Conservation (phyloP, 2,329 filamentous ascomycete species). For the Arthrobotrys sinensis region DNA sequence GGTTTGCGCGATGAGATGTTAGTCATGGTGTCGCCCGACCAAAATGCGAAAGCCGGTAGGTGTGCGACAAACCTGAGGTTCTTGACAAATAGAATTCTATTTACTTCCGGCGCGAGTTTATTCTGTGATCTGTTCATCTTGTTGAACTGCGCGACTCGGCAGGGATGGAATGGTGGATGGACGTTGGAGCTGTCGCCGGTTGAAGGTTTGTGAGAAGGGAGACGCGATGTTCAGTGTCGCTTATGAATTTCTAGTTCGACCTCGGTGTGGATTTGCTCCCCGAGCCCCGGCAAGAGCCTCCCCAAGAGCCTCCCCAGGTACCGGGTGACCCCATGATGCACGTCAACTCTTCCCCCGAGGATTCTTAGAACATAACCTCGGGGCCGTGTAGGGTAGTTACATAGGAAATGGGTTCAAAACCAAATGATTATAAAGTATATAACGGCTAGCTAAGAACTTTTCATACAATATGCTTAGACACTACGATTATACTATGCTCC, state of each 20-base stretch:
- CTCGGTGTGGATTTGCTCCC: slow-evolving; percentile 16
- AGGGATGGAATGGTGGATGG: background rate
- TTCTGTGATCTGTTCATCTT: slow-evolving; percentile 90
- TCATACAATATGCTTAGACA: slow-evolving; percentile 43
- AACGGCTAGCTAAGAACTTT: slow-evolving; percentile 47
- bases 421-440: slow-evolving; percentile 30
- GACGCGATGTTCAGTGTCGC: slow-evolving; percentile 52
- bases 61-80: slow-evolving; percentile 84
- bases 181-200: slow-evolving; percentile 15
- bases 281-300: background rate
- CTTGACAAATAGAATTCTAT: slow-evolving; percentile 99
- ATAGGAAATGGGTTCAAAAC: background rate
- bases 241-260: slow-evolving; percentile 33
- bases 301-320: background rate
- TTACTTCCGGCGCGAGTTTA: slow-evolving; percentile 99
- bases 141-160: slow-evolving; percentile 67
- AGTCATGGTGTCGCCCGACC: slow-evolving; percentile 6
- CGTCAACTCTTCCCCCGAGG: background rate
- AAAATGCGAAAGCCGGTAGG: background rate
- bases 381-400: background rate
- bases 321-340: slow-evolving; percentile 12
- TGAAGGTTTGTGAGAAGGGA: slow-evolving; percentile 28
- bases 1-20: slow-evolving; percentile 69
- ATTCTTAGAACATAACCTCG: background rate
- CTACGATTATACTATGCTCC: slow-evolving; percentile 29